phyloP scores from a whole-genome alignment of 2,329 filamentous ascomycete species.

The Emmonsia crescens region DNA sequence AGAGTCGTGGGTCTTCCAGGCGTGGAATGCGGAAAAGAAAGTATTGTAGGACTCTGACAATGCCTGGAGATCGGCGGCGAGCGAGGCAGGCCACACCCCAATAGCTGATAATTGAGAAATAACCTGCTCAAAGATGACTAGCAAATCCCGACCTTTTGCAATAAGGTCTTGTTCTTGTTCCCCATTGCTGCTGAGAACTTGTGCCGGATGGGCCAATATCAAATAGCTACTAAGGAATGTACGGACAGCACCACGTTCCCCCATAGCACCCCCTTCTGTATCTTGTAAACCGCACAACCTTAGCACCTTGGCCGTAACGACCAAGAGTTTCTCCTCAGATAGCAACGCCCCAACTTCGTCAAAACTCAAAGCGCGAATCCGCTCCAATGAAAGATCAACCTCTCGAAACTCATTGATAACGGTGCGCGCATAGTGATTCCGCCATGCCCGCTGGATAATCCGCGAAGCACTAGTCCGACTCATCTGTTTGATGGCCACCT shows the following conservation, averaged over 20 bases:
- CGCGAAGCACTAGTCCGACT: slow-evolving; percentile 44
- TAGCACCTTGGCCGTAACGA: slow-evolving; percentile 44
- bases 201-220: slow-evolving; percentile 49
- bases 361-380: slow-evolving; percentile 43
- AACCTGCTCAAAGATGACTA: slow-evolving; percentile 46
- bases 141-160: slow-evolving; percentile 48
- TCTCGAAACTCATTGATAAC: slow-evolving; percentile 41
- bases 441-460: slow-evolving; percentile 50
- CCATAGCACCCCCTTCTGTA: slow-evolving; percentile 36
- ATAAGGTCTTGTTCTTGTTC: slow-evolving; percentile 53
- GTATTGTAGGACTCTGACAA: slow-evolving; percentile 47
- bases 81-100: slow-evolving; percentile 30
- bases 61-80: slow-evolving; percentile 36
- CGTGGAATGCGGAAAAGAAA: slow-evolving; percentile 52
- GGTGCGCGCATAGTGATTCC: slow-evolving; percentile 37
- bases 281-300: slow-evolving; percentile 47
- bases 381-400: slow-evolving; percentile 43
- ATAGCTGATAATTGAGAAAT: slow-evolving; percentile 39
- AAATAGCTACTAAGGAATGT: slow-evolving; percentile 55
- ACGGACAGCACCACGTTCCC: slow-evolving; percentile 43
- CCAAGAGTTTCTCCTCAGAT: slow-evolving; percentile 43
- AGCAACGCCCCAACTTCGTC: slow-evolving; percentile 49
- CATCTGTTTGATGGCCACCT: slow-evolving; percentile 27
- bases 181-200: slow-evolving; percentile 50
- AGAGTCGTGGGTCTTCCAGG: slow-evolving; percentile 55